These are phyloP conservation scores for Penicillium expansum DNA, from an alignment of 2,329 filamentous ascomycete species.

Conservation along the genomic window DNA sequence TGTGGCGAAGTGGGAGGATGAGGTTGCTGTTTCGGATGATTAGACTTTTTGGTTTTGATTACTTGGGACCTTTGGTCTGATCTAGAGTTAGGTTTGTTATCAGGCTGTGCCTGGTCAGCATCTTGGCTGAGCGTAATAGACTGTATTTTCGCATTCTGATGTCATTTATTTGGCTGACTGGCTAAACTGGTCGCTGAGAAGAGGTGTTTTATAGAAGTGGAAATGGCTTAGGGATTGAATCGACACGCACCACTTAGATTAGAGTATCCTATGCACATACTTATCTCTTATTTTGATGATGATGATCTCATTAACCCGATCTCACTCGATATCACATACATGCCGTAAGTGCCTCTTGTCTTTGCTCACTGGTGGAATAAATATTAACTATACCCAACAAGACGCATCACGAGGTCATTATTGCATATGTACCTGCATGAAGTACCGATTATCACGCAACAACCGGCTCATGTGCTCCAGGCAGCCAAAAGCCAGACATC, in stretches of 20 bases:
- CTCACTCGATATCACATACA: too few relatives aligned
- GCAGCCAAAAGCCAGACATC: not conserved
- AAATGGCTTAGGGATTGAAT: not conserved
- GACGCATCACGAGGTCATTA: not conserved
- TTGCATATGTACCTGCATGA: conserved; percentile 5
- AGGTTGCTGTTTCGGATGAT: conserved; percentile 39
- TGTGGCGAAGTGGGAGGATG: conserved; percentile 32
- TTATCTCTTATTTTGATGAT: too few relatives aligned
- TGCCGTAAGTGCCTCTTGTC: not conserved
- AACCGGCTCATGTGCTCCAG: not conserved
- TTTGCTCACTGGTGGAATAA: not conserved
- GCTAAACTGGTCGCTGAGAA: not conserved
- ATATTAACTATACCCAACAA: not conserved
- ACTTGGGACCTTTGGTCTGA: not conserved
- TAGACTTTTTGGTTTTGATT: conserved; percentile 10
- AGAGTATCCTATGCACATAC: not conserved
- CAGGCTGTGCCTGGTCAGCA: not conserved
- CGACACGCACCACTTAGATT: not conserved
- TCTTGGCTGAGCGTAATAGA: not conserved
- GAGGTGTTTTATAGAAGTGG: too few relatives aligned
- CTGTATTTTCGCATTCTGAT: not conserved
- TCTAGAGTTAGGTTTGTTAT: not conserved
- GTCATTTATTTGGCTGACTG: not conserved
- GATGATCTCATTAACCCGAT: too few relatives aligned
- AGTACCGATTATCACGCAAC: not conserved